Base-by-base conservation (phyloP, 441 rosid genomes). In the Erysimum pusillum region DNA sequence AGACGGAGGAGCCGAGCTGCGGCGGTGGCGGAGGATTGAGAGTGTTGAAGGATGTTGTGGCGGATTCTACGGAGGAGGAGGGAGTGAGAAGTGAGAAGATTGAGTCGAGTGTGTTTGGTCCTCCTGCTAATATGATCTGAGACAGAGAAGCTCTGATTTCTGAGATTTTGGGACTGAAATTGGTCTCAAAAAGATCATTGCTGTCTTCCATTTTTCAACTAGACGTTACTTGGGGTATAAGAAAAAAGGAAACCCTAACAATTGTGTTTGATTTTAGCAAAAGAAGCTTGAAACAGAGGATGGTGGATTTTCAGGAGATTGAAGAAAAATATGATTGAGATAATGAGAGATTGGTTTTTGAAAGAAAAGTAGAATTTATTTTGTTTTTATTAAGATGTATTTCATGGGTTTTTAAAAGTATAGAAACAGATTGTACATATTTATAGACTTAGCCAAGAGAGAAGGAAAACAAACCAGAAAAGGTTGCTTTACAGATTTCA, bases 1-100 rank as follows among this genome's bases (percentile, higher is more conserved):
- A 93, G 53, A 89, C 92, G 4, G 97, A 96, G 51, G 96, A 87
- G 69, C 97, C 92, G 45, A 90, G 68, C 6, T 94, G 86, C 34
- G 13, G 56, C 38, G 41, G 76, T 45, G 31, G 80, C 48, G 57
- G 54, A 65, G 68, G 56, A 20, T 48, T 38, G 52, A 14, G 44
- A 38, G 58, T 58, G 51, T 6, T 8, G 28, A 39, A 9, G 2
- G 49, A 53, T 44, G 79, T 34, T 62, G 79, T 54, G 51, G 51
- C 2, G 51, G 69, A 39, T 22, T 54, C 69, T 77, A 81, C n/a
- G 63, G 76, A 42, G 13, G 76, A 60, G 7, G 76, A 60, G 7
- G 82, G 78, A 38, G 83, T 65, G 76, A 86, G 89, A 65, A 78
- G 81, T 18, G 97, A 88, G 86, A 94, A 92, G 53, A 94, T 87